A percentile compares a stretch with the other conserved stretches of the same genome.
These are phyloP conservation scores for Ganoderma leucocontextum DNA, from an alignment of 1,284 basidiomycete species.

Conservation along the genomic window DNA sequence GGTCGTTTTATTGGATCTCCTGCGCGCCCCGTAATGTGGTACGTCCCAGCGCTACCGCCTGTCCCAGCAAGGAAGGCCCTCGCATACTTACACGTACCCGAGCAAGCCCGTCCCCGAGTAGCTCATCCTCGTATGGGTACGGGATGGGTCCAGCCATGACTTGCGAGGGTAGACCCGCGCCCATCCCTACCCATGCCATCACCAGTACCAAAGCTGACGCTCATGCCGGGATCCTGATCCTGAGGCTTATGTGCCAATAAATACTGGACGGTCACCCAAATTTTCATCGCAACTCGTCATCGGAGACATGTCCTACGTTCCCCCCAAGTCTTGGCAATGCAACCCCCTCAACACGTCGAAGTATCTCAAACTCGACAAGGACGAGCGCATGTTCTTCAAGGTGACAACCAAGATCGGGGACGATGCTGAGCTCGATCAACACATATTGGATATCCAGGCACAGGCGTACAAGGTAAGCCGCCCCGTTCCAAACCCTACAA, in stretches of 20 bases:
- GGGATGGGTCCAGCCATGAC: background rate
- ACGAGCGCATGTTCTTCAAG: constrained; percentile 51
- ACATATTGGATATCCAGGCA: constrained; percentile 52
- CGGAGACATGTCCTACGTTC: constrained; percentile 17
- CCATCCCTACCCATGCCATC: background rate
- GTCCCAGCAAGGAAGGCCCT: too few relatives aligned
- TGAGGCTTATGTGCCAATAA: background rate
- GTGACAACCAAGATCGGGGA: constrained; percentile 50
- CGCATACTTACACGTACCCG: background rate
- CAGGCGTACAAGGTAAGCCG: constrained; percentile 36
- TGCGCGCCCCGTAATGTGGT: too few relatives aligned
- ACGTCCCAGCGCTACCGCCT: too few relatives aligned
- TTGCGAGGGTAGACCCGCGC: background rate
- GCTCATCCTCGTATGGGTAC: background rate
- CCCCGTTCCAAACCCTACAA: background rate
- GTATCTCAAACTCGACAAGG: constrained; percentile 28
- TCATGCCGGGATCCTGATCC: background rate
- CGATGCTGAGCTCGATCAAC: constrained; percentile 50
- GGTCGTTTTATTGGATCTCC: too few relatives aligned
- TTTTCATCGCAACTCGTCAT: background rate
- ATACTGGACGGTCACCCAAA: background rate
- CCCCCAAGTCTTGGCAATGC: constrained; percentile 17
- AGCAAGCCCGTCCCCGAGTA: too few relatives aligned
- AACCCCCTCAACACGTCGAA: constrained; percentile 17
- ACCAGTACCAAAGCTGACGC: background rate